Conservation (phyloP, 2,329 filamentous ascomycete species). For the Alternaria incomplexa region DNA sequence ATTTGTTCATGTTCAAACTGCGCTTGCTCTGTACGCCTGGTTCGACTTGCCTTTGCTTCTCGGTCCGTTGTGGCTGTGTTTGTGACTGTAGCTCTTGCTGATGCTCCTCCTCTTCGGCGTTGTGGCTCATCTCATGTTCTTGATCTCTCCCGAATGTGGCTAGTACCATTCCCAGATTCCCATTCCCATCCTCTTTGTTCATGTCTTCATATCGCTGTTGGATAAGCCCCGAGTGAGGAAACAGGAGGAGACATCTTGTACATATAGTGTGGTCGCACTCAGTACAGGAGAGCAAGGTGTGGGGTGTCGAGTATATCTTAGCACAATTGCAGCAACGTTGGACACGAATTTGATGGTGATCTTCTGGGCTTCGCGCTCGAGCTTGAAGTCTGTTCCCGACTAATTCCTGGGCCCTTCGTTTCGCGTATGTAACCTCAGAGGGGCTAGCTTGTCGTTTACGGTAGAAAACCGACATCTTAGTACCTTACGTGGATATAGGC, state of each 20-base stretch:
- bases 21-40: not conserved
- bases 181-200: too few relatives aligned
- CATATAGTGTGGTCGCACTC: too few relatives aligned
- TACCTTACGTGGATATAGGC: not conserved
- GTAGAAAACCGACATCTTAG: not conserved
- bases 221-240: too few relatives aligned
- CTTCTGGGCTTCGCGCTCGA: too few relatives aligned
- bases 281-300: too few relatives aligned
- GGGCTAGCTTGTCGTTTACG: not conserved
- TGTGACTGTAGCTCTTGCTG: not conserved
- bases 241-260: too few relatives aligned
- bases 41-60: not conserved
- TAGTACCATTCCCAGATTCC: too few relatives aligned
- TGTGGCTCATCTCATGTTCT: not conserved
- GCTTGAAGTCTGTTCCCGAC: not conserved
- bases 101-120: not conserved
- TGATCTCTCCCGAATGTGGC: not conserved
- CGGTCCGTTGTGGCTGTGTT: not conserved
- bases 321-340: not conserved
- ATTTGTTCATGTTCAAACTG: not conserved
- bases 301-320: too few relatives aligned
- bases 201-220: too few relatives aligned
- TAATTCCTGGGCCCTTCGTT: not conserved
- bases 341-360: too few relatives aligned
- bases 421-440: not conserved